Percentiles rank a stretch among this genome's conserved stretches.
These are phyloP conservation scores for Globisporangium ultimum DNA, from an alignment of 352 stramenopile species.

Conservation along the genomic window DNA sequence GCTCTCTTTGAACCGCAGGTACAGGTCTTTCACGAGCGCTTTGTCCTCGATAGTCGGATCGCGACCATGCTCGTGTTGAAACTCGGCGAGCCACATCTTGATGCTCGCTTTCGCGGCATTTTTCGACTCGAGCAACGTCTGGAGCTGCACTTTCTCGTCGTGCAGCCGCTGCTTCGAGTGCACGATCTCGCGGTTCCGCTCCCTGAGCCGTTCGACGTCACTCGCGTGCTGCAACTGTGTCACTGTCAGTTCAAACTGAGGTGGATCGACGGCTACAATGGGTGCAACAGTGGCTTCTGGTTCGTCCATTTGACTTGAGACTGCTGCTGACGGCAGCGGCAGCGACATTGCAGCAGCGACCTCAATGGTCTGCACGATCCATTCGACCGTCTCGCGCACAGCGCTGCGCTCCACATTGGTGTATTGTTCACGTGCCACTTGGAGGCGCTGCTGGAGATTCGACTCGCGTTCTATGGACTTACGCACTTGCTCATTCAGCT, in stretches of 20 bases:
- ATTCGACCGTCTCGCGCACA: conserved; percentile 40
- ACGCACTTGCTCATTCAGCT: conserved; percentile 26
- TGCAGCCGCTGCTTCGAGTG: conserved; percentile 41
- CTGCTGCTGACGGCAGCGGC: background rate
- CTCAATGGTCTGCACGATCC: conserved; percentile 42
- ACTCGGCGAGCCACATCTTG: conserved; percentile 62
- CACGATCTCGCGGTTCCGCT: conserved; percentile 36
- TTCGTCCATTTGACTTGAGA: conserved; percentile 7
- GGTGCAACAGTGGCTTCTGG: no score
- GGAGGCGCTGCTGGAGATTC: conserved; percentile 26
- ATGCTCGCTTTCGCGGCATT: conserved; percentile 51
- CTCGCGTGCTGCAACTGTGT: conserved; percentile 41
- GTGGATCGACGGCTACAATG: background rate
- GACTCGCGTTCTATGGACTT: conserved; percentile 25
- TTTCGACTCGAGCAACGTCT: conserved; percentile 35
- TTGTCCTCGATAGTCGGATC: conserved; percentile 81
- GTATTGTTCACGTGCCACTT: conserved; percentile 23
- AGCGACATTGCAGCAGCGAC: background rate
- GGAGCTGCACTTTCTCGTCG: conserved; percentile 28
- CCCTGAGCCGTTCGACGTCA: conserved; percentile 36
- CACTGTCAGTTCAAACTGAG: conserved; percentile 7
- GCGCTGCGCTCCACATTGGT: conserved; percentile 32
- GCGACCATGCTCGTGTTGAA: conserved; percentile 38
- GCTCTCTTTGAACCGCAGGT: conserved; percentile 68
- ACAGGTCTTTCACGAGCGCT: conserved; percentile 69